phyloP scores from a whole-genome alignment of 805 yeast species.

The Tetrapisispora arboricola region DNA sequence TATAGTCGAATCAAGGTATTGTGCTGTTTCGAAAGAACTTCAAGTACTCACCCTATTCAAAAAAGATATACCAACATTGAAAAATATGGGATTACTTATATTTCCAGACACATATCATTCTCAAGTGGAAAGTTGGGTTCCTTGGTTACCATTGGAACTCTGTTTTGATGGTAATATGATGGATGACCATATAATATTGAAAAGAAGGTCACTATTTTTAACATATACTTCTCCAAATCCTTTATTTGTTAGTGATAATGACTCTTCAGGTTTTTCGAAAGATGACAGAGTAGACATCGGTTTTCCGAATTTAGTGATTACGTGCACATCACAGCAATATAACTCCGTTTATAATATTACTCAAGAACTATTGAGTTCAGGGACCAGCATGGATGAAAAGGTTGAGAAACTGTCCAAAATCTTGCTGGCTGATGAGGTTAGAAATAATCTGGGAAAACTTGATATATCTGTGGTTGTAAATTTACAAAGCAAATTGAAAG shows the following conservation, averaged over 20 bases:
- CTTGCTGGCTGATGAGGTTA: constrained; percentile 44
- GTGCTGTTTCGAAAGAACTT: constrained; percentile 45
- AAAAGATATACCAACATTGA: constrained; percentile 27
- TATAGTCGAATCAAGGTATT: constrained; percentile 46
- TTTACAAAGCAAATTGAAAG: constrained; percentile 36
- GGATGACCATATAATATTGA: constrained; percentile 37
- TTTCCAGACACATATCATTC: constrained; percentile 24
- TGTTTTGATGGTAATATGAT: constrained; percentile 41
- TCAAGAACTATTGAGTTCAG: constrained; percentile 34
- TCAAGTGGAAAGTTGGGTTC: constrained; percentile 44
- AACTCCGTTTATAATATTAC: constrained; percentile 40
- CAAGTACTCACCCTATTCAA: constrained; percentile 43
- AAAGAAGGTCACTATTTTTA: constrained; percentile 43
- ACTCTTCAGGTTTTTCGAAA: constrained; percentile 14
- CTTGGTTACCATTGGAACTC: constrained; percentile 54
- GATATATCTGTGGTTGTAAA: constrained; percentile 40
- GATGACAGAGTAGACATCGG: constrained; percentile 28
- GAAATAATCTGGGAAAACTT: constrained; percentile 23
- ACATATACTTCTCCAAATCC: constrained; percentile 43
- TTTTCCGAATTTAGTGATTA: constrained; percentile 39
- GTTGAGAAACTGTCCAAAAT: constrained; percentile 41
- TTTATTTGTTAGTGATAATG: constrained; percentile 33
- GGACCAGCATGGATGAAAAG: constrained; percentile 31
- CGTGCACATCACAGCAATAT: constrained; percentile 50
- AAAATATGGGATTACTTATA: constrained; percentile 19